A percentile compares a stretch with the other conserved stretches of the same genome.
These are phyloP conservation scores for Capsicum rhomboideum DNA, from an alignment of 257 asterid genomes.

Conservation along the genomic window DNA sequence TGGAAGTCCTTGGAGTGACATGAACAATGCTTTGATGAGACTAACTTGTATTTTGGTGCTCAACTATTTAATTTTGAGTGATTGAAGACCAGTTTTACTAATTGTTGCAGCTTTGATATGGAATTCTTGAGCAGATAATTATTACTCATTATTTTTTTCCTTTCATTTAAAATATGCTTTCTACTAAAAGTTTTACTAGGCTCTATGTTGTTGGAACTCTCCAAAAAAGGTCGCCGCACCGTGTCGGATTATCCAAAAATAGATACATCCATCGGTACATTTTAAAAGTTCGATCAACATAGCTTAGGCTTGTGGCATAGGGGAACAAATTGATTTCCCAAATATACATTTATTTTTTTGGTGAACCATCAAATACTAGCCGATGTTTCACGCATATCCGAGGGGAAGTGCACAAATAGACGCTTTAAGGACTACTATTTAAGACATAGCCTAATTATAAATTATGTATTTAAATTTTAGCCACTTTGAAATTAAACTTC, in stretches of 20 bases:
- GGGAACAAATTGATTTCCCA: too few species aligned
- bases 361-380: not conserved
- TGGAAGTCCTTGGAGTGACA: not conserved
- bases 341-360: too few species aligned
- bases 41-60: not conserved
- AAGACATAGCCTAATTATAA: too few species aligned
- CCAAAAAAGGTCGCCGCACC: too few species aligned
- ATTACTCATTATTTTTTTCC: not conserved
- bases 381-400: not conserved
- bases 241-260: too few species aligned
- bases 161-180: not conserved
- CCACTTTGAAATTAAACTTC: not conserved
- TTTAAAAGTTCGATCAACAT: too few species aligned
- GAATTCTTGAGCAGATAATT: not conserved
- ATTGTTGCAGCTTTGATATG: not conserved
- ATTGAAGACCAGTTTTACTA: not conserved
- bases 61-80: not conserved
- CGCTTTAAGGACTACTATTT: not conserved
- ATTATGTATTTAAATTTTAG: too few species aligned
- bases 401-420: not conserved
- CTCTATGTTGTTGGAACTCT: too few species aligned
- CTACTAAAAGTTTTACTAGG: not conserved
- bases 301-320: too few species aligned
- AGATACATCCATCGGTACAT: too few species aligned
- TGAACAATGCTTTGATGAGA: not conserved